These are phyloP conservation scores for Apiospora rasikravindrae DNA, from an alignment of 2,329 filamentous ascomycete species.

Conservation along the genomic window DNA sequence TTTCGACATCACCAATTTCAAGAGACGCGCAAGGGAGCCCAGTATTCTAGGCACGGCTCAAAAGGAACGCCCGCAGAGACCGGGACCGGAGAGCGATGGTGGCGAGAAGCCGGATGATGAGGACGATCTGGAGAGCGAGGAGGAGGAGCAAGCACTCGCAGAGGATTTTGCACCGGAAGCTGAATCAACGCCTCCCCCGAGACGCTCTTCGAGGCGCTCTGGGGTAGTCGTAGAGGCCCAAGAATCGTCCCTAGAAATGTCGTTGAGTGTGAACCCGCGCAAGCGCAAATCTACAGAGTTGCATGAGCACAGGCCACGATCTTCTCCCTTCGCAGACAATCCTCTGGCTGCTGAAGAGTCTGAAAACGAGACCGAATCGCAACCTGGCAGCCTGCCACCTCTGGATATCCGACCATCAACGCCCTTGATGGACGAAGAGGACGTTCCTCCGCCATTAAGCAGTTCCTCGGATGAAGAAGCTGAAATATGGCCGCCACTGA, in stretches of 20 bases:
- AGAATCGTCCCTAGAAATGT: constrained; percentile 34
- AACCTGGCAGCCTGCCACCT: constrained; percentile 32
- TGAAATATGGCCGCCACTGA: constrained; percentile 58
- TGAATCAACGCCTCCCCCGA: constrained; percentile 65
- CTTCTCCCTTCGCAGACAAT: constrained; percentile 40
- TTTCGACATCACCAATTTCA: constrained; percentile 62
- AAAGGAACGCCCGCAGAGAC: constrained; percentile 42
- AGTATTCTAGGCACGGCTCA: constrained; percentile 64
- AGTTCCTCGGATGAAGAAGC: constrained; percentile 53
- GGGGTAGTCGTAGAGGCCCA: constrained; percentile 28
- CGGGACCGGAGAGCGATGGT: constrained; percentile 37
- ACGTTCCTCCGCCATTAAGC: constrained; percentile 61
- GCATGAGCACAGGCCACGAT: constrained; percentile 42
- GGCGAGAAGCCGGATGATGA: constrained; percentile 48
- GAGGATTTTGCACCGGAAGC: constrained; percentile 62
- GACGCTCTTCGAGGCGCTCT: constrained; percentile 50
- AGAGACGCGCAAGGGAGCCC: constrained; percentile 61
- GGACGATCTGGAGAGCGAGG: constrained; percentile 51
- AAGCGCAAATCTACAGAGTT: constrained; percentile 63
- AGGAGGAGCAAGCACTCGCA: constrained; percentile 4
- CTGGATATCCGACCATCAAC: constrained; percentile 38
- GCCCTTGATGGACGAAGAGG: constrained; percentile 51
- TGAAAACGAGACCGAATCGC: constrained; percentile 28
- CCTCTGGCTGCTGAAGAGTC: constrained; percentile 31
- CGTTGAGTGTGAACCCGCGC: constrained; percentile 46